Evolutionary conservation across 345 rosid genomes (phyloP).

Genomic region (Eucalyptus erythrocorys): DNA sequence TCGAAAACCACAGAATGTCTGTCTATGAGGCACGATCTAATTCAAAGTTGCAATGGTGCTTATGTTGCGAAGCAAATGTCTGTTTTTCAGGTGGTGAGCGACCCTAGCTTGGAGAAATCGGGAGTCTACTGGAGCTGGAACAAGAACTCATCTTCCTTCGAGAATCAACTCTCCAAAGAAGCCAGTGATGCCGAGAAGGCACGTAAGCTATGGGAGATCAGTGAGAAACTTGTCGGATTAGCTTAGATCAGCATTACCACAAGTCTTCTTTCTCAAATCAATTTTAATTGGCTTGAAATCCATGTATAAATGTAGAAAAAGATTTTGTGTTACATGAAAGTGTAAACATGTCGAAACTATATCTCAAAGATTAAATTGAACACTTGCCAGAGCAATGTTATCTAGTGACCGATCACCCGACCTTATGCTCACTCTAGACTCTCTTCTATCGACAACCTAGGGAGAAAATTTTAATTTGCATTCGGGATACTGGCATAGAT

Average conservation of each 20-base stretch:
- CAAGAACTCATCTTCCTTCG: conserved; percentile 82
- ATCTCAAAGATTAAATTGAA: not conserved
- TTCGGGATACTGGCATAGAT: not conserved
- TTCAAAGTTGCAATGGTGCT: not conserved
- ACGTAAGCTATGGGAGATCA: conserved; percentile 83
- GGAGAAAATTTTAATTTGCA: not conserved
- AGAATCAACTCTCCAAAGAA: conserved; percentile 87
- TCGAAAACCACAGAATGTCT: not conserved
- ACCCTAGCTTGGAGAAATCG: conserved; percentile 83
- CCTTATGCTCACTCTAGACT: not conserved
- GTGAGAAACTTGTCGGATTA: conserved; percentile 96
- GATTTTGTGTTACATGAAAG: not conserved
- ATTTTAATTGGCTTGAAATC: not conserved
- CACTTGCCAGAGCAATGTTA: not conserved
- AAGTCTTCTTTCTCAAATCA: not conserved
- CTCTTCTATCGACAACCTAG: not conserved
- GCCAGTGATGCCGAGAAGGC: conserved; percentile 90
- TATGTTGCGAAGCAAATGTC: not conserved
- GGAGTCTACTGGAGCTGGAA: conserved; percentile 99
- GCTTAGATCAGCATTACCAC: conserved; percentile 16
- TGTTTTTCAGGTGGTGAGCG: conserved; percentile 54
- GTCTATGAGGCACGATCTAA: not conserved
- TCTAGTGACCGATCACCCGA: not conserved
- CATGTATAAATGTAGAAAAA: not conserved
- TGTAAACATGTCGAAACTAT: not conserved